Percentiles rank a stretch among this genome's conserved stretches.
Evolutionary conservation across 75 land plant species (phyloP).

Genomic region (Selaginella tamariscina): DNA sequence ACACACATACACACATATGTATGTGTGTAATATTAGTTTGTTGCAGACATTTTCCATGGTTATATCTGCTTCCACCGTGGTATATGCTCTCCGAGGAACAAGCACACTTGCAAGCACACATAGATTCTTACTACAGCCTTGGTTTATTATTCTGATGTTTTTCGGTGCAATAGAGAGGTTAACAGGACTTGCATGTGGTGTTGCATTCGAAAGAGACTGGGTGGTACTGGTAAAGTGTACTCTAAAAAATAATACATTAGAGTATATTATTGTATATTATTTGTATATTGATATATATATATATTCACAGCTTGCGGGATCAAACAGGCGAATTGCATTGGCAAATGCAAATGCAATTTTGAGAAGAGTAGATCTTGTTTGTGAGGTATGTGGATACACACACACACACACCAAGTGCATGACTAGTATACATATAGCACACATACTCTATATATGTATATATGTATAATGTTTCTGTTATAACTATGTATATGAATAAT

Average conservation of each 20-base stretch:
- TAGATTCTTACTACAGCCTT: slow-evolving; percentile 57
- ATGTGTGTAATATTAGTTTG: slow-evolving; percentile 6
- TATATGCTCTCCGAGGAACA: slow-evolving; percentile 43
- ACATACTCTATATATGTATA: too few species aligned
- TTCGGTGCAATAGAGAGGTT: slow-evolving; percentile 76
- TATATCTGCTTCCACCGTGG: slow-evolving; percentile 61
- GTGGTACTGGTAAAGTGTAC: slow-evolving; percentile 58
- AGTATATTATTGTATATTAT: neutral
- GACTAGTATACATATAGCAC: too few species aligned
- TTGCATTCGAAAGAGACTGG: slow-evolving; percentile 97
- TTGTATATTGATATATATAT: slow-evolving; percentile 8
- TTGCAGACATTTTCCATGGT: slow-evolving; percentile 81
- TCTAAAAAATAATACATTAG: too few species aligned
- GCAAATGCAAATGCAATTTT: slow-evolving; percentile 90
- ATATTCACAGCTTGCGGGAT: slow-evolving; percentile 63
- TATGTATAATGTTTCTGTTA: neutral
- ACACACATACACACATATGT: neutral
- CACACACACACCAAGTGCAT: too few species aligned
- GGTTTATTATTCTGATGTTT: slow-evolving; percentile 69
- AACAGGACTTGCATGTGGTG: slow-evolving; percentile 73
- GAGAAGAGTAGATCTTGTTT: slow-evolving; percentile 72
- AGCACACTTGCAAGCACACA: slow-evolving; percentile 24
- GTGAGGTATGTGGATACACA: slow-evolving; percentile 69
- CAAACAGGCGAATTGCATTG: slow-evolving; percentile 77
- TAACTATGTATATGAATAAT: neutral